Base-by-base conservation (phyloP, 306 rosid species). In the Castanopsis chinensis region DNA sequence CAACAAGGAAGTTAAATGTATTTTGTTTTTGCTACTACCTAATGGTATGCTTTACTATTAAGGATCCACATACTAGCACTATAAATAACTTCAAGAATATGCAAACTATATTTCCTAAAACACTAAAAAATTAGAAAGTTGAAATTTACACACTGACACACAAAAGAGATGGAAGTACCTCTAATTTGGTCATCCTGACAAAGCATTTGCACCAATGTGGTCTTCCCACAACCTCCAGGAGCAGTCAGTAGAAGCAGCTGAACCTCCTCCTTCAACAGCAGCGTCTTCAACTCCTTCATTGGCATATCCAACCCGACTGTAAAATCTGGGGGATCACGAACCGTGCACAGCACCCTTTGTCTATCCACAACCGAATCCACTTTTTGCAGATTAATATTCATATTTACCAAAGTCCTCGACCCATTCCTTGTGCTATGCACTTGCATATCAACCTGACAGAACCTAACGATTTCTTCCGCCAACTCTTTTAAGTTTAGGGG, bases 221-320 rank as follows among this genome's bases (percentile, higher is more conserved):
- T 83, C 78, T 90, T 90, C 33, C 92, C 92, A 3, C 76, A 80
- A 32, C 94, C 92, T 0, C 84, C 87, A 1, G 80, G 69, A 58
- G 83, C 94, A 49, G 89, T 91, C 69, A 91, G 37, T 43, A 75
- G 69, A 1, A 83, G 5, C 19, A 73, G 37, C 9, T 82, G 73
- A 11, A 17, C 21, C 0, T 73, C 87, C 1, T 76, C 78, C 52
- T 33, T 80, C n/a, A 84, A 81, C 28, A 87, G 65, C 69, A 78
- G 81, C 54, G 4, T 25, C 86, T 85, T 88, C 87, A 87, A 27
- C 25, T 83, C 82, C 1, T 3, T 19, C 64, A 87, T 61, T 6
- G 71, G 79, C 10, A 3, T 41, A 21, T 84, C 85, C 79, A 91
- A 64, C 11, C 93, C 89, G 32, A 87, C 82, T 0, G 60, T 60